These are phyloP conservation scores for Fusarium luffae DNA, from an alignment of 2,329 filamentous ascomycete genomes.

Conservation along the genomic window DNA sequence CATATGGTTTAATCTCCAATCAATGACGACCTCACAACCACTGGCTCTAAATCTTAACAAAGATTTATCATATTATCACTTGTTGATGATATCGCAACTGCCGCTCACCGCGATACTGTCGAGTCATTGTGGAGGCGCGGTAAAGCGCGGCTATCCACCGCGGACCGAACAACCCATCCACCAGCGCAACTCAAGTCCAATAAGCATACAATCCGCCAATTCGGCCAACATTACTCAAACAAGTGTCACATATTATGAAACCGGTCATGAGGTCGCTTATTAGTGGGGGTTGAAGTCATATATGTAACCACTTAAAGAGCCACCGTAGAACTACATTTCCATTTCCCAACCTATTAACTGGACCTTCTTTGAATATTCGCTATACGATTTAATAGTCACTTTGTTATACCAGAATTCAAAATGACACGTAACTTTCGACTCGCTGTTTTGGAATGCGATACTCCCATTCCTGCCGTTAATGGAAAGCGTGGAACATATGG, in stretches of 20 bases:
- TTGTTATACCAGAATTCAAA: neutral
- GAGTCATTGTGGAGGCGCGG: constrained; percentile 39
- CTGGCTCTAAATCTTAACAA: accelerated
- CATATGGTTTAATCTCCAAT: neutral
- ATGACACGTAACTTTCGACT: constrained; percentile 43
- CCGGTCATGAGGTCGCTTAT: constrained; percentile 12
- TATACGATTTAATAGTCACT: neutral
- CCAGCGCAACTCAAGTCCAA: constrained; percentile 28
- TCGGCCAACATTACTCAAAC: constrained; percentile 19
- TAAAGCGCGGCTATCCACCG: constrained; percentile 30
- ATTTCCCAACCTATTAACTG: neutral
- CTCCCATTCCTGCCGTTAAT: constrained; percentile 44
- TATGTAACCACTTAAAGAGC: neutral
- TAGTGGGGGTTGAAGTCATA: neutral
- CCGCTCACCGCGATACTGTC: neutral
- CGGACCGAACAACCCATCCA: constrained; percentile 42
- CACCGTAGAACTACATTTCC: neutral
- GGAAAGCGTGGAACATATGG: constrained; percentile 47
- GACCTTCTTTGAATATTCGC: neutral
- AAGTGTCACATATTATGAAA: constrained; percentile 11
- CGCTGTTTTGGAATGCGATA: constrained; percentile 50
- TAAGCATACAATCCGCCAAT: constrained; percentile 37
- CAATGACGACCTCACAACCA: neutral
- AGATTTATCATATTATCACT: neutral
- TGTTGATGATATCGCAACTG: neutral